Base-by-base conservation (phyloP, 2,329 filamentous ascomycete species). In the Exophiala dermatitidis region DNA sequence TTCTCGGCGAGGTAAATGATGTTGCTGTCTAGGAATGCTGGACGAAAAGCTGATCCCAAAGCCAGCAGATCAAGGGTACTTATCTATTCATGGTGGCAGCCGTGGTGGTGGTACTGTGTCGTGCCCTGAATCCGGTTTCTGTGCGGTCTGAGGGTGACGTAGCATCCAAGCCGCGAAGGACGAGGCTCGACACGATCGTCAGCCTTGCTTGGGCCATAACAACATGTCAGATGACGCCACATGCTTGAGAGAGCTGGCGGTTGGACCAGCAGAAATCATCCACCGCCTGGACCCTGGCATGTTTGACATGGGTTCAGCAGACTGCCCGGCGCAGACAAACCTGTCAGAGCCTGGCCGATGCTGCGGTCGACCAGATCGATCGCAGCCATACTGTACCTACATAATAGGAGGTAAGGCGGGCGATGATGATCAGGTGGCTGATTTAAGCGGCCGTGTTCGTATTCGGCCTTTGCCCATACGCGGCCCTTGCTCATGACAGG, bases 151-250 rank as follows among this genome's bases (percentile, higher is more conserved):
- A 8, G 46, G 26, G 48, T 50, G 48, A 50, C 48, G 48, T 50
- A 50, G 48, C 46, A 41, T 46, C 9, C 19, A 31, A 33, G 43
- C 4, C 6, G 10, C 32, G 38, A 26, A 12, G 12, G 38, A 41
- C 33, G 41, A 49, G 54, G 54, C 50, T 53, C 28, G 54, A 31
- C 50, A 45, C 5, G 55, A 58, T 58, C 55, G 54, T 41, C 46
- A 53, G 50, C 54, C 54, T 50, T 47, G 48, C 41, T 40, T 6
- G 19, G 19, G 30, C 50, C 46, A 37, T 43, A 47, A 12, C 42
- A 36, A 19, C 29, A 48, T 44, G 26, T 32, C 34, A 53, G 34
- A 58, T 58, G 56, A 58, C 53, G 53, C 56, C 56, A 58, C 49
- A 46, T 40, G 29, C 46, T 42, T 42, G 42, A 34, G 9, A 19